Conservation (phyloP, 2,329 filamentous ascomycete species). For the Catunica adiposa region DNA sequence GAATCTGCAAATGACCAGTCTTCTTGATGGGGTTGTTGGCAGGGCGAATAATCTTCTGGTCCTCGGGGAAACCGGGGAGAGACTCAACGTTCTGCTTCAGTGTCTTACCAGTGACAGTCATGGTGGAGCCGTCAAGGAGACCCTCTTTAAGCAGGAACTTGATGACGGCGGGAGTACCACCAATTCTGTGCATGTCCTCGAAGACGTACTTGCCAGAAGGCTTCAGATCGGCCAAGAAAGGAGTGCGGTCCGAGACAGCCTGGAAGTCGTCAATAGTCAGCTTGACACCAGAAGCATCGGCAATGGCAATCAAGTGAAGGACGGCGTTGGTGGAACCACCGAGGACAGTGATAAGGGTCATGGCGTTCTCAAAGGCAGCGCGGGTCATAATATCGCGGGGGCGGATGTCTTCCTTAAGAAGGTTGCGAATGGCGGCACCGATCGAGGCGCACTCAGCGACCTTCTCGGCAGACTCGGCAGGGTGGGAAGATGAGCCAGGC, state of each 20-base stretch:
- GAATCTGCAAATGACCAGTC: slow-evolving; percentile 75
- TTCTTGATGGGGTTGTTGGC: slow-evolving; percentile 58
- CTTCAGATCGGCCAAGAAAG: slow-evolving; percentile 71
- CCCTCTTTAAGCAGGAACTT: slow-evolving; percentile 66
- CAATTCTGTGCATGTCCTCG: slow-evolving; percentile 73
- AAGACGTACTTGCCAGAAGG: slow-evolving; percentile 75
- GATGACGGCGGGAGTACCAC: slow-evolving; percentile 70
- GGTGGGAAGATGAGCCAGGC: slow-evolving; percentile 70
- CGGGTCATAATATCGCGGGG: slow-evolving; percentile 68
- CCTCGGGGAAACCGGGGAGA: slow-evolving; percentile 60
- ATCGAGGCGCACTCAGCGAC: slow-evolving; percentile 72
- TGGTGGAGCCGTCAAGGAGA: slow-evolving; percentile 60
- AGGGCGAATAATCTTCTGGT: slow-evolving; percentile 69
- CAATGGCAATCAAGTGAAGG: slow-evolving; percentile 81
- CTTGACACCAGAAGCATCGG: slow-evolving; percentile 61
- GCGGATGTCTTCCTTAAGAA: slow-evolving; percentile 69
- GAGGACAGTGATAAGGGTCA: slow-evolving; percentile 83
- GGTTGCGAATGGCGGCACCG: slow-evolving; percentile 59
- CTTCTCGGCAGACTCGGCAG: slow-evolving; percentile 67
- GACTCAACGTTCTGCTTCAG: slow-evolving; percentile 64
- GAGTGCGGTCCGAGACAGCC: slow-evolving; percentile 64
- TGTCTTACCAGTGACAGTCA: slow-evolving; percentile 71
- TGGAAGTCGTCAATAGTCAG: slow-evolving; percentile 72
- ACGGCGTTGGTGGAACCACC: slow-evolving; percentile 82
- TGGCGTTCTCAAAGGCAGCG: slow-evolving; percentile 68